Conservation (phyloP, 2,329 filamentous ascomycete genomes). For the Zalaria obscura region DNA sequence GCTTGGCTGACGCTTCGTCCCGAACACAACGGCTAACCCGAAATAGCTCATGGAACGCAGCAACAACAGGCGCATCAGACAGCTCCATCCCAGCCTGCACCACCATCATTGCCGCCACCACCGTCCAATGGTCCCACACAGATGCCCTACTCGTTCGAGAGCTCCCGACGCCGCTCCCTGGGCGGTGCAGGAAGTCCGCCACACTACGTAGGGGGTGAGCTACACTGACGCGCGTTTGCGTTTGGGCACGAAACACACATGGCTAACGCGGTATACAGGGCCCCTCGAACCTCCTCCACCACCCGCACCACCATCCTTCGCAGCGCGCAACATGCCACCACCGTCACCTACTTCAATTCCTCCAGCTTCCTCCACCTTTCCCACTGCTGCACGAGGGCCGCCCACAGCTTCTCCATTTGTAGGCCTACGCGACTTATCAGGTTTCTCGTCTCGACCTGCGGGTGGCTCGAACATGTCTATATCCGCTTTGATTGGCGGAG, state of each 20-base stretch:
- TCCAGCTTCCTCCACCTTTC: conserved; percentile 24
- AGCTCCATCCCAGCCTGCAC: conserved; percentile 10
- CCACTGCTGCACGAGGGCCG: conserved; percentile 23
- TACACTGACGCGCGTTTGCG: conserved; percentile 1
- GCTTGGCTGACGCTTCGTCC: too few species aligned
- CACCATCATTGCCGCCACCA: conserved; percentile 9
- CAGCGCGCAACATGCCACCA: conserved; percentile 32
- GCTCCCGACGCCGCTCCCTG: conserved; percentile 27
- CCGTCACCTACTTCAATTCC: conserved; percentile 30
- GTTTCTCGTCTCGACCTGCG: conserved; percentile 35
- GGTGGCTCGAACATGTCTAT: conserved; percentile 55
- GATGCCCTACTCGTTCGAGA: conserved; percentile 28
- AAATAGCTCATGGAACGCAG: conserved; percentile 1
- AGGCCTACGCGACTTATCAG: conserved; percentile 40
- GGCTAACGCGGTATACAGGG: conserved; percentile 9
- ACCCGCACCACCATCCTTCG: conserved; percentile 26
- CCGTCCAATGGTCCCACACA: conserved; percentile 15
- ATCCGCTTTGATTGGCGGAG: conserved; percentile 51
- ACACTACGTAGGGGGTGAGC: conserved; percentile 21
- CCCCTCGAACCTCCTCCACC: conserved; percentile 14
- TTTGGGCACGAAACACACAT: not conserved
- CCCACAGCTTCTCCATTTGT: conserved; percentile 31
- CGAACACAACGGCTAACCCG: not conserved
- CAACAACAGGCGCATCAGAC: conserved; percentile 7
- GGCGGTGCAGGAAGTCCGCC: conserved; percentile 21